These are phyloP conservation scores for Tylopilus cervinicoccineus DNA, from an alignment of 768 basidiomycete species.

Conservation along the genomic window DNA sequence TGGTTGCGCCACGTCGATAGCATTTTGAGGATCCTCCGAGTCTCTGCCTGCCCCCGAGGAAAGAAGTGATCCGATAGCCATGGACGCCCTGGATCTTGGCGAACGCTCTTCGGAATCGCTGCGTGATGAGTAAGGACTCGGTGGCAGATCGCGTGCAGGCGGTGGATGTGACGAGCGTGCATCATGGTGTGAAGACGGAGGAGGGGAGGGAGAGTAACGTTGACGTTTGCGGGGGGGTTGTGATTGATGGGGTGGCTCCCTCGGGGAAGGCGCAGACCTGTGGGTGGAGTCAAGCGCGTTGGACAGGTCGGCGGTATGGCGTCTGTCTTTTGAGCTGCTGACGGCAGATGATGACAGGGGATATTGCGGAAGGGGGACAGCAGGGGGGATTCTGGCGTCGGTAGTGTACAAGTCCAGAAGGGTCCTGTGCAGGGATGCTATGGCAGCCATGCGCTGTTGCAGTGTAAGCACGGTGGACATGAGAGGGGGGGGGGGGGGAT, in stretches of 20 bases:
- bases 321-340: constrained; percentile 19
- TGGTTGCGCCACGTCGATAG: constrained; percentile 16
- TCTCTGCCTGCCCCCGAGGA: constrained; percentile 40
- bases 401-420: constrained; percentile 55
- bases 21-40: constrained; percentile 25
- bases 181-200: constrained; percentile 36
- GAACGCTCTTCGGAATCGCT: constrained; percentile 69
- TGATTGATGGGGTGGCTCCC: constrained; percentile 32
- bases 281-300: constrained; percentile 15
- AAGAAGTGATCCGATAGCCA: constrained; percentile 77
- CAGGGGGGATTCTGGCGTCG: constrained; percentile 30
- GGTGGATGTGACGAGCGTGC: constrained; percentile 30
- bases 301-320: constrained; percentile 13
- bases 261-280: constrained; percentile 9
- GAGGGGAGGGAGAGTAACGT: constrained; percentile 58
- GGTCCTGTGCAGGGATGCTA: constrained; percentile 65
- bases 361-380: constrained; percentile 28
- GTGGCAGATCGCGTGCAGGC: constrained; percentile 56
- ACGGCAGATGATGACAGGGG: constrained; percentile 37
- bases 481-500: constrained; percentile 4
- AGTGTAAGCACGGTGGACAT: constrained; percentile 4
- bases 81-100: constrained; percentile 66
- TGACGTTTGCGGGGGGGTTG: constrained; percentile 58
- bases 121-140: constrained; percentile 69
- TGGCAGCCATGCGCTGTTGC: constrained; percentile 62